Percentiles rank a stretch among this genome's conserved stretches.
Conservation (phyloP, 495 filamentous ascomycete species). For the Aspergillus leporis region DNA sequence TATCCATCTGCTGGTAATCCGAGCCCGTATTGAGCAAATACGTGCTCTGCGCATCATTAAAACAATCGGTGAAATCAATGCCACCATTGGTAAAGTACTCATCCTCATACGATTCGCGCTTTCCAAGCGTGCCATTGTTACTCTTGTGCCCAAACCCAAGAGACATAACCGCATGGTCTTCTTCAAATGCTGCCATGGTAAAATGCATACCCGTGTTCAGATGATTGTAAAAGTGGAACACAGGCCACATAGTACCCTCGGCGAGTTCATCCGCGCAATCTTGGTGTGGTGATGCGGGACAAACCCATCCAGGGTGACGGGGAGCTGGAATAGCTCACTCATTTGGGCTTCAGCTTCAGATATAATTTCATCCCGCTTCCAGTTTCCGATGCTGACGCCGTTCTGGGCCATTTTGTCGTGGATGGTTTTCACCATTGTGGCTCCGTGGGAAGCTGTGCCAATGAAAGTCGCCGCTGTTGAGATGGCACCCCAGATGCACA, state of each 20-base stretch:
- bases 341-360: neutral
- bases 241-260: conserved; percentile 5
- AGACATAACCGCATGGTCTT: neutral
- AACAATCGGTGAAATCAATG: conserved; percentile 11
- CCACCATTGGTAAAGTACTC: conserved; percentile 6
- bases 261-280: neutral
- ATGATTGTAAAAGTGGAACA: conserved; percentile 8
- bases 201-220: conserved; percentile 5
- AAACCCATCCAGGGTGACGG: conserved; percentile 4
- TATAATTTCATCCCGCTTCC: conserved; percentile 3
- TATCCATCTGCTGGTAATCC: conserved; percentile 8
- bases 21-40: conserved; percentile 4
- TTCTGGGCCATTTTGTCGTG: too few relatives aligned
- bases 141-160: neutral
- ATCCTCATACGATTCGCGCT: neutral
- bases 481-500: conserved; percentile 8
- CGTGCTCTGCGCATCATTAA: neutral
- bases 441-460: too few relatives aligned
- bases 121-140: neutral
- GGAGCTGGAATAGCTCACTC: neutral
- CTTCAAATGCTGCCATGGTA: neutral
- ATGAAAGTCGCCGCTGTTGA: conserved; percentile 7
- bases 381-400: too few relatives aligned
- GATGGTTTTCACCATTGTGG: too few relatives aligned
- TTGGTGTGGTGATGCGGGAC: conserved; percentile 1